Percentiles rank a stretch among this genome's conserved stretches.
Conservation (phyloP, 164 flowering plant species). For the Paratinospora sagittata region DNA sequence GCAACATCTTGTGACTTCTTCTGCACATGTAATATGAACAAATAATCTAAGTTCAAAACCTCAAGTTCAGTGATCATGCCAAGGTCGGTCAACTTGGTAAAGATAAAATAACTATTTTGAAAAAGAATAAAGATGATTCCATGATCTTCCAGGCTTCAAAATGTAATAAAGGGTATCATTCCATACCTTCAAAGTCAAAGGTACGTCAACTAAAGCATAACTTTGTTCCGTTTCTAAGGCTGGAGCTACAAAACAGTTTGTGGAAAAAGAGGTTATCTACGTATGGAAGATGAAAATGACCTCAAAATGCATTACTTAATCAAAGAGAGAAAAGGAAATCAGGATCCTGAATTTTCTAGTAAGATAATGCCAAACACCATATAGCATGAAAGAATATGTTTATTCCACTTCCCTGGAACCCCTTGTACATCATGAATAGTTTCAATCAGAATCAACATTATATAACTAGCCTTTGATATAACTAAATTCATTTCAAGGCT, state of each 20-base stretch:
- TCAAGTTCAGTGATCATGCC: not conserved
- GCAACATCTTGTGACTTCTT: constrained; percentile 59
- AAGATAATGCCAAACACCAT: too few species aligned
- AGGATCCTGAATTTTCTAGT: not conserved
- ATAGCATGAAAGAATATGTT: too few species aligned
- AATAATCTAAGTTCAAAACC: not conserved
- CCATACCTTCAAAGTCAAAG: constrained; percentile 53
- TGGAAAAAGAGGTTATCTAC: not conserved
- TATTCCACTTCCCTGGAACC: too few species aligned
- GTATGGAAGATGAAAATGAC: not conserved
- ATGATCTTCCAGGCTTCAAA: not conserved
- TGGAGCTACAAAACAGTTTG: constrained; percentile 35
- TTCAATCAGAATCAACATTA: too few species aligned
- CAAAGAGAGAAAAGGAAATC: not conserved
- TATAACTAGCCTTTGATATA: too few species aligned
- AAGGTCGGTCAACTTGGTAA: not conserved
- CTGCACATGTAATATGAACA: constrained; percentile 44
- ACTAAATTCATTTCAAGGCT: too few species aligned
- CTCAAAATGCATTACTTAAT: not conserved
- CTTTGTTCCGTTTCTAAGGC: constrained; percentile 38
- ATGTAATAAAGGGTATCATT: not conserved
- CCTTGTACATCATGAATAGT: too few species aligned
- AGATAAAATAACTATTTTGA: not conserved
- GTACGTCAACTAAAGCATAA: constrained; percentile 40
- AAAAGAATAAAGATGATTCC: not conserved